Conservation (phyloP, 2,329 filamentous ascomycete species). For the Talaromyces sp. region DNA sequence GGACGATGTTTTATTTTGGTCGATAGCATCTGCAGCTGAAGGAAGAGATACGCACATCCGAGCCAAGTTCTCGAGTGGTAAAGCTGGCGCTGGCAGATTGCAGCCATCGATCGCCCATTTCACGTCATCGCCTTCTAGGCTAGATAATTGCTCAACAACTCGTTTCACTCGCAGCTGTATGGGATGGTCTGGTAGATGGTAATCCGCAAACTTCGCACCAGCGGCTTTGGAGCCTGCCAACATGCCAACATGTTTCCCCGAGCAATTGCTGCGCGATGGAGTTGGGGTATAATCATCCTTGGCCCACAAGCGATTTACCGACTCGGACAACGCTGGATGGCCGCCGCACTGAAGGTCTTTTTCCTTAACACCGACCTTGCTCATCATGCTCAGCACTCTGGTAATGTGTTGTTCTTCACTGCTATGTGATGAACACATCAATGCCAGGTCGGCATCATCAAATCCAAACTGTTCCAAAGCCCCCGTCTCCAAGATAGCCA, state of each 20-base stretch:
- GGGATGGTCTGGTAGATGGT: slow-evolving; percentile 33
- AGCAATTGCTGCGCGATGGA: slow-evolving; percentile 43
- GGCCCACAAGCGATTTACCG: slow-evolving; percentile 37
- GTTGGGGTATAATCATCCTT: slow-evolving; percentile 33
- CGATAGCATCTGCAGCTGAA: slow-evolving; percentile 17
- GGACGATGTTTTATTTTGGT: background rate
- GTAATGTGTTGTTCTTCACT: slow-evolving; percentile 39
- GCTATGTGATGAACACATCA: slow-evolving; percentile 47
- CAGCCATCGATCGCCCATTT: slow-evolving; percentile 45
- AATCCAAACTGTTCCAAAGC: slow-evolving; percentile 33
- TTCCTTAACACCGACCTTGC: slow-evolving; percentile 21
- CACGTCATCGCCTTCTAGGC: slow-evolving; percentile 21
- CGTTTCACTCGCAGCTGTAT: slow-evolving; percentile 37
- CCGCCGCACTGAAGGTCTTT: slow-evolving; percentile 43
- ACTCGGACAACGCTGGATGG: slow-evolving; percentile 32
- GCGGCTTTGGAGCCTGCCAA: slow-evolving; percentile 38
- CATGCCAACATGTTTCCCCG: slow-evolving; percentile 48
- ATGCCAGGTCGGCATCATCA: slow-evolving; percentile 39
- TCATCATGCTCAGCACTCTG: slow-evolving; percentile 36
- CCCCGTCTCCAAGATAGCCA: slow-evolving; percentile 42
- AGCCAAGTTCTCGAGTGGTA: slow-evolving; percentile 33
- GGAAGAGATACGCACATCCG: slow-evolving; percentile 36
- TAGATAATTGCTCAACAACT: slow-evolving; percentile 33
- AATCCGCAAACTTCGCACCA: slow-evolving; percentile 24
- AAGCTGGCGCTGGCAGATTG: slow-evolving; percentile 44